Percentiles rank a stretch among this genome's conserved stretches.
Conservation (phyloP, 345 rosid genomes). For the Populus pruinosa region DNA sequence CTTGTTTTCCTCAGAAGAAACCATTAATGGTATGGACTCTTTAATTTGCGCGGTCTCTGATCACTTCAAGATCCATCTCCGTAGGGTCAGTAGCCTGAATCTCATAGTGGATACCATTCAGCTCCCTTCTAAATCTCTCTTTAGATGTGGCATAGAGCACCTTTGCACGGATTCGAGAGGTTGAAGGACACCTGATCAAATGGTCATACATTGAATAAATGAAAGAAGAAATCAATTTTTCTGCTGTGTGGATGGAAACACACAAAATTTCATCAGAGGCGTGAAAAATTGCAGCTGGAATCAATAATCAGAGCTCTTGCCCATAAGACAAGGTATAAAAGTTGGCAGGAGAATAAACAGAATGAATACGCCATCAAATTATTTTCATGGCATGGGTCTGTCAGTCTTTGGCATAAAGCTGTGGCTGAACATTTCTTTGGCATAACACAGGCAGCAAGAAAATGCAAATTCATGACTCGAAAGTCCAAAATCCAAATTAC, state of each 20-base stretch:
- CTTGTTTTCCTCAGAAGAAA: neutral
- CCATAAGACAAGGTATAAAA: neutral
- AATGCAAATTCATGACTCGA: neutral
- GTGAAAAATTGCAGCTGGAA: neutral
- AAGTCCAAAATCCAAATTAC: neutral
- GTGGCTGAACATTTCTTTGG: neutral
- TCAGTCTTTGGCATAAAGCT: neutral
- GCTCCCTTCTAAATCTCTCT: conserved; percentile 15
- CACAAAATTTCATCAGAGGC: neutral
- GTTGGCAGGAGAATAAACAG: neutral
- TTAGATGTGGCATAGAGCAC: conserved; percentile 26
- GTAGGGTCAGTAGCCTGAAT: conserved; percentile 24
- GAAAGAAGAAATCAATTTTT: neutral
- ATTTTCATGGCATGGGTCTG: neutral
- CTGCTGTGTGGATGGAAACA: neutral
- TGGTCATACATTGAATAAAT: neutral
- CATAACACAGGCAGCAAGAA: neutral
- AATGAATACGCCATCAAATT: neutral
- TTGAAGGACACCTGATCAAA: conserved; percentile 22
- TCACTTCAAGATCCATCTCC: conserved; percentile 23
- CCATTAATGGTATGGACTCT: neutral
- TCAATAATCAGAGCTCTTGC: neutral
- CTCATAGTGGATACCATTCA: conserved; percentile 22
- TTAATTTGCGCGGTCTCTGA: conserved; percentile 22
- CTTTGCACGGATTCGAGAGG: conserved; percentile 25